Evolutionary conservation across 2,329 filamentous ascomycete genomes (phyloP).

Genomic region (Aspergillus chevalieri): DNA sequence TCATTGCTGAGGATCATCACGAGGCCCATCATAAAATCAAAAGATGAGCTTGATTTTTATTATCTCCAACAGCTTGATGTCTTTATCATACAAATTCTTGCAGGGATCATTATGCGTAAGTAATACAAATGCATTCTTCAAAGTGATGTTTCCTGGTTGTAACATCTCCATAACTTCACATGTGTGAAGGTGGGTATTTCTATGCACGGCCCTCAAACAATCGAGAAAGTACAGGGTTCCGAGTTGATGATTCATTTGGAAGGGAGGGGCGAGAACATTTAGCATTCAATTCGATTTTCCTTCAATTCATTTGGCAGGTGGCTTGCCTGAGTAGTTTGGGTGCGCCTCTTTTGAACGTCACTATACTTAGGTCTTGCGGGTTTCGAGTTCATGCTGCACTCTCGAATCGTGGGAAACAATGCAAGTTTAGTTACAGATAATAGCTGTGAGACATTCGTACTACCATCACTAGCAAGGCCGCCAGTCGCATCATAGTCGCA

Average conservation of each 20-base stretch:
- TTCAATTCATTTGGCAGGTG: not conserved
- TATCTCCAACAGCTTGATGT: not conserved
- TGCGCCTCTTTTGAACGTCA: not conserved
- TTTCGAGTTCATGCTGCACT: not conserved
- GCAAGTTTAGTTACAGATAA: constrained; percentile 11
- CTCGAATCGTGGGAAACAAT: constrained; percentile 2
- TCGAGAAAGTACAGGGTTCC: no score
- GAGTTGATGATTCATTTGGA: not conserved
- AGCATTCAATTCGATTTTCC: not conserved
- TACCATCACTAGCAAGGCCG: constrained; percentile 9
- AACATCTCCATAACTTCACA: not conserved
- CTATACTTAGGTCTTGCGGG: not conserved
- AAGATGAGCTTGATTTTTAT: not conserved
- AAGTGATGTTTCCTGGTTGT: not conserved
- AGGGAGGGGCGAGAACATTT: not conserved
- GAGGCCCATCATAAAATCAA: not conserved
- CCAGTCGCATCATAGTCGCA: constrained; percentile 9
- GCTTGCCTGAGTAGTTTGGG: not conserved
- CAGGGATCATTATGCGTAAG: not conserved
- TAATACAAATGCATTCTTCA: not conserved
- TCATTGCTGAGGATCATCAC: not conserved
- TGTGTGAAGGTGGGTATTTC: not conserved
- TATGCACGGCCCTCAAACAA: no score
- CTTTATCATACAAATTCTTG: not conserved
- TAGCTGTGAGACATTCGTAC: constrained; percentile 10